These are phyloP conservation scores for Flaveria ramosissima DNA, from an alignment of 129 eudicot genomes.

Conservation along the genomic window DNA sequence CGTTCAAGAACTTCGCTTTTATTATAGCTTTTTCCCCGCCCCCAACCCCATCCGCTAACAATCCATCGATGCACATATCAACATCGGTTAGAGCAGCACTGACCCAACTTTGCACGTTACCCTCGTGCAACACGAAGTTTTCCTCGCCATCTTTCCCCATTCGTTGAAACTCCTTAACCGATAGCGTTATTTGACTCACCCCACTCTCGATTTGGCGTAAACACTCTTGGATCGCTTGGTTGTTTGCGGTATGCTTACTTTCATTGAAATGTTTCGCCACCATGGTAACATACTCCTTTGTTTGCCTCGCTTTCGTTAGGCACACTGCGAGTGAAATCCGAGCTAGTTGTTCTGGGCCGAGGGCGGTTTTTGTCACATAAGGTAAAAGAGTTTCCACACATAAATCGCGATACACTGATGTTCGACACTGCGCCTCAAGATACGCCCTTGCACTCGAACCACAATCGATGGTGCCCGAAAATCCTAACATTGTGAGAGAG, in stretches of 20 bases:
- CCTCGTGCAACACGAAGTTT: conserved; percentile 55
- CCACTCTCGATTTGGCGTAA: conserved; percentile 51
- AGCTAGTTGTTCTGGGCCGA: conserved; percentile 52
- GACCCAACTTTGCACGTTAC: conserved; percentile 67
- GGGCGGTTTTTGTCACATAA: conserved; percentile 26
- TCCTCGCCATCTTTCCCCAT: conserved; percentile 37
- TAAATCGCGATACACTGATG: conserved; percentile 42
- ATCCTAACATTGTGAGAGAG: conserved; percentile 34
- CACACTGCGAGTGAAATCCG: conserved; percentile 56
- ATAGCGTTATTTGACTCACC: conserved; percentile 49
- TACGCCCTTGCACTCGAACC: conserved; percentile 49
- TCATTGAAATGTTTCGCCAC: conserved; percentile 44
- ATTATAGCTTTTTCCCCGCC: conserved; percentile 50
- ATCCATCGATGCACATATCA: conserved; percentile 51
- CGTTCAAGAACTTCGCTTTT: conserved; percentile 57
- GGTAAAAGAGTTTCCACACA: conserved; percentile 49
- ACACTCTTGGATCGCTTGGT: conserved; percentile 49
- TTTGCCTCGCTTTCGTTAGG: conserved; percentile 42
- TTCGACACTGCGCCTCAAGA: conserved; percentile 46
- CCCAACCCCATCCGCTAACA: conserved; percentile 47
- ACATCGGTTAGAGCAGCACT: conserved; percentile 68
- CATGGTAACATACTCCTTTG: conserved; percentile 44
- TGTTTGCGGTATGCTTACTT: conserved; percentile 27
- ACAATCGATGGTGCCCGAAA: conserved; percentile 21
- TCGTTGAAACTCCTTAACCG: conserved; percentile 48